Evolutionary conservation across 306 rosid species (phyloP).

Genomic region (Vigna unguiculata): DNA sequence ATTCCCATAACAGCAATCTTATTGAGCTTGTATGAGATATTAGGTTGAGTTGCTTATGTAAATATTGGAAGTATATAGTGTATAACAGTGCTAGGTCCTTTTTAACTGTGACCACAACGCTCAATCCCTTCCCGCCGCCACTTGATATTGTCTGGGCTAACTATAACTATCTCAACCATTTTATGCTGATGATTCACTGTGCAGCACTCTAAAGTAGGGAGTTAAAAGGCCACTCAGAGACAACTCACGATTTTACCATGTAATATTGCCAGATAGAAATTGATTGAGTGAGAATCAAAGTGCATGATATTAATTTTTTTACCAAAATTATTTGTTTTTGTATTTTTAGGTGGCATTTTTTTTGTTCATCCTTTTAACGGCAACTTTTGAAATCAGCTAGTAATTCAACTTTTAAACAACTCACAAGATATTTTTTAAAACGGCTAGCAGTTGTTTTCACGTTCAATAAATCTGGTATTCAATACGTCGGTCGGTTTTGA

Average conservation of each 20-base stretch:
- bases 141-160: slow-evolving; percentile 29
- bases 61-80: slow-evolving; percentile 55
- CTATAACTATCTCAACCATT: slow-evolving; percentile 35
- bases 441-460: background rate
- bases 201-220: slow-evolving; percentile 34
- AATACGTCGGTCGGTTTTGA: background rate
- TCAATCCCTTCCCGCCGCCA: background rate
- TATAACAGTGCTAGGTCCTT: slow-evolving; percentile 56
- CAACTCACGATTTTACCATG: slow-evolving; percentile 26
- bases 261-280: background rate
- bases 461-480: background rate
- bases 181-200: slow-evolving; percentile 33
- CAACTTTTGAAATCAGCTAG: background rate
- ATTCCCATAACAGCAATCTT: slow-evolving; percentile 36
- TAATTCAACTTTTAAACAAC: background rate
- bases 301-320: slow-evolving; percentile 3
- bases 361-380: background rate
- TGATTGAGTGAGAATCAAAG: background rate
- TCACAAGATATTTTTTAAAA: background rate
- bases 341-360: background rate
- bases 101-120: slow-evolving; percentile 29
- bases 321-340: background rate
- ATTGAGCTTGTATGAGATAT: slow-evolving; percentile 53
- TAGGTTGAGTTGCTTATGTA: slow-evolving; percentile 57
- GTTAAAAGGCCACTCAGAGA: slow-evolving; percentile 7